Conservation (phyloP, 1,284 basidiomycete genomes). For the Sanghuangporus baumii region DNA sequence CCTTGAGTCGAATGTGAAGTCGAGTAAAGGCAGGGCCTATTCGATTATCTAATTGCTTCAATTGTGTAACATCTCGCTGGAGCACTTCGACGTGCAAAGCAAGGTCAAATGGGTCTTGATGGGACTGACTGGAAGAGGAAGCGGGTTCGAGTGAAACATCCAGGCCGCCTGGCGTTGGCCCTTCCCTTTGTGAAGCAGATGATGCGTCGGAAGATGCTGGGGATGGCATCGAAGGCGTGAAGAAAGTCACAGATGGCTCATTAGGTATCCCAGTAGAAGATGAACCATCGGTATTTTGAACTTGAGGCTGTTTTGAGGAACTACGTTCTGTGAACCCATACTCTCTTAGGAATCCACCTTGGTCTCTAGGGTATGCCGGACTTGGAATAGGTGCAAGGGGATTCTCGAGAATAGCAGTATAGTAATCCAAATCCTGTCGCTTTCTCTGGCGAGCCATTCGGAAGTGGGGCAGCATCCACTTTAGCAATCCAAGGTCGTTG, state of each 20-base stretch:
- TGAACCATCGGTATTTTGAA: neutral
- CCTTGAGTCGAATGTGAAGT: slow-evolving; percentile 55
- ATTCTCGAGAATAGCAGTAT: slow-evolving; percentile 24
- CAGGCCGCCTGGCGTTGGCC: neutral
- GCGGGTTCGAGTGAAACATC: neutral
- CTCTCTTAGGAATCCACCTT: neutral
- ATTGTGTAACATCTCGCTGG: slow-evolving; percentile 43
- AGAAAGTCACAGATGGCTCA: slow-evolving; percentile 12
- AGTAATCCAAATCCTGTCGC: slow-evolving; percentile 39
- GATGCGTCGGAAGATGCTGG: neutral
- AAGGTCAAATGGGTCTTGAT: slow-evolving; percentile 38
- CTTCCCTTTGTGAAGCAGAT: neutral
- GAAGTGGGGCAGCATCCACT: slow-evolving; percentile 47
- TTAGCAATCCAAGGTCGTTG: slow-evolving; percentile 49
- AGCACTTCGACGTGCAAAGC: slow-evolving; percentile 51
- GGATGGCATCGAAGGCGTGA: neutral
- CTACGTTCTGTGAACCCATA: neutral
- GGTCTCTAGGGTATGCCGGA: neutral
- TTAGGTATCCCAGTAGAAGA: neutral
- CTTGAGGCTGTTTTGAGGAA: neutral
- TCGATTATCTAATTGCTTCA: slow-evolving; percentile 38
- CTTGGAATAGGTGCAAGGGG: neutral
- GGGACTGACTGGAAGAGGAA: neutral
- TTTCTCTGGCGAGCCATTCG: slow-evolving; percentile 40
- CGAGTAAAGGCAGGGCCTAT: slow-evolving; percentile 43